Percentiles rank a stretch among this genome's conserved stretches.
Evolutionary conservation across 768 basidiomycete species (phyloP).

Genomic region (Pleurotus sapidus): DNA sequence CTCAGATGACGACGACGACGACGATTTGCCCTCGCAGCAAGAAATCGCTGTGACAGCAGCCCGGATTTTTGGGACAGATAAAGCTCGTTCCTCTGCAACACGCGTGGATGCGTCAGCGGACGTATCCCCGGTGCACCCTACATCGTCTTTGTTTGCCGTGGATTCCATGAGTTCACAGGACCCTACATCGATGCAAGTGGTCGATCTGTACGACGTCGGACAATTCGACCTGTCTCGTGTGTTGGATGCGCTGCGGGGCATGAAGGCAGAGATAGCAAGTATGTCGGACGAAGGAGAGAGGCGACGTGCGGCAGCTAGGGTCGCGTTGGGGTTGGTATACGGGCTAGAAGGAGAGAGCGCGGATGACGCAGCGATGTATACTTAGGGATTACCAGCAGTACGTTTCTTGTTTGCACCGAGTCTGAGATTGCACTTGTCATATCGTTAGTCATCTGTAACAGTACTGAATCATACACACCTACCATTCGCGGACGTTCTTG

Average conservation of each 20-base stretch:
- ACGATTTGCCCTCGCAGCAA: slow-evolving; percentile 40
- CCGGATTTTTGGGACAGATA: slow-evolving; percentile 44
- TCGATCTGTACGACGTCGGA: slow-evolving; percentile 33
- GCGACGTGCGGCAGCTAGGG: slow-evolving; percentile 65
- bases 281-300: slow-evolving; percentile 64
- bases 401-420: not conserved
- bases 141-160: not conserved
- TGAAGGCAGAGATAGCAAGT: slow-evolving; percentile 72
- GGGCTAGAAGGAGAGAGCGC: slow-evolving; percentile 39
- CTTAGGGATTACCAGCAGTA: not conserved
- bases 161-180: not conserved
- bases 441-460: too few species aligned
- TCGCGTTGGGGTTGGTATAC: slow-evolving; percentile 72
- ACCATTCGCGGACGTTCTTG: too few species aligned
- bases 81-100: not conserved
- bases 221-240: slow-evolving; percentile 64
- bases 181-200: slow-evolving; percentile 1
- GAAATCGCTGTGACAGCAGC: slow-evolving; percentile 49
- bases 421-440: too few species aligned
- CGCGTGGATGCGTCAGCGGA: not conserved
- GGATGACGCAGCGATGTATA: not conserved
- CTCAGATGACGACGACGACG: slow-evolving; percentile 25
- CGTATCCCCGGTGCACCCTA: not conserved
- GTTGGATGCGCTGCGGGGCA: slow-evolving; percentile 56
- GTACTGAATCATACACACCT: too few species aligned